A percentile compares a stretch with the other conserved stretches of the same genome.
Evolutionary conservation across 768 basidiomycete genomes (phyloP).

Genomic region (Rhodotorula sphaerocarpa): DNA sequence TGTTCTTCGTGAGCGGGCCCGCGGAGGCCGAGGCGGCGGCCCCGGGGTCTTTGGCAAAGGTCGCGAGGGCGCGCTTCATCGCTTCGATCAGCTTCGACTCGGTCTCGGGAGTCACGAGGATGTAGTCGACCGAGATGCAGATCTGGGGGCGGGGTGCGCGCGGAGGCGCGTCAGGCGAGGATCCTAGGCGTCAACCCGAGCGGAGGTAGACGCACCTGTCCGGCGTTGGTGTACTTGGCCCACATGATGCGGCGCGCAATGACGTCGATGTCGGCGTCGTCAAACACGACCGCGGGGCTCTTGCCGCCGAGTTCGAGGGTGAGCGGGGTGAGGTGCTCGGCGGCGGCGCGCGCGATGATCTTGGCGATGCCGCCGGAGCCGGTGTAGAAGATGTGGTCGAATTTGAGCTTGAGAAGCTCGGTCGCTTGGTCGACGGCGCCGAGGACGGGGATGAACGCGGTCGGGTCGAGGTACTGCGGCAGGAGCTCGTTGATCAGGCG

Average conservation of each 20-base stretch:
- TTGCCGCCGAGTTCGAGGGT: constrained; percentile 51
- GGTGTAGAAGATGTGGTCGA: constrained; percentile 55
- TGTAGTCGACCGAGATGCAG: constrained; percentile 56
- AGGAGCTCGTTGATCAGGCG: constrained; percentile 59
- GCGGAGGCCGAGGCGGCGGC: not conserved
- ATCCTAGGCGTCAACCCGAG: not conserved
- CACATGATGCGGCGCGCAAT: constrained; percentile 67
- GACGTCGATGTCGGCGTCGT: constrained; percentile 49
- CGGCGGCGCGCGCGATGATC: constrained; percentile 65
- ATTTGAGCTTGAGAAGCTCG: constrained; percentile 17
- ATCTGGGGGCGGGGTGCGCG: too few species aligned
- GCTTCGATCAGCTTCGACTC: constrained; percentile 24
- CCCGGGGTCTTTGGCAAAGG: constrained; percentile 9
- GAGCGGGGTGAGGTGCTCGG: constrained; percentile 64
- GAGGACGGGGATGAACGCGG: constrained; percentile 1
- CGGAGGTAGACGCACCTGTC: constrained; percentile 43
- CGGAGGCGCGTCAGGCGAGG: too few species aligned
- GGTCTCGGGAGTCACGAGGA: constrained; percentile 14
- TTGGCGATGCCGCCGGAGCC: constrained; percentile 56
- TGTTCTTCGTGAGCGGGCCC: not conserved
- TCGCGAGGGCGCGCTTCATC: constrained; percentile 13
- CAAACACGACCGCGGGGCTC: constrained; percentile 51
- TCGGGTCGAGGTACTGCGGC: constrained; percentile 65
- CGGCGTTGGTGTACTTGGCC: constrained; percentile 69
- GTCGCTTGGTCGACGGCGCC: constrained; percentile 12